Evolutionary conservation across 1,284 basidiomycete genomes (phyloP).

Genomic region (Entoloma clypeatum): DNA sequence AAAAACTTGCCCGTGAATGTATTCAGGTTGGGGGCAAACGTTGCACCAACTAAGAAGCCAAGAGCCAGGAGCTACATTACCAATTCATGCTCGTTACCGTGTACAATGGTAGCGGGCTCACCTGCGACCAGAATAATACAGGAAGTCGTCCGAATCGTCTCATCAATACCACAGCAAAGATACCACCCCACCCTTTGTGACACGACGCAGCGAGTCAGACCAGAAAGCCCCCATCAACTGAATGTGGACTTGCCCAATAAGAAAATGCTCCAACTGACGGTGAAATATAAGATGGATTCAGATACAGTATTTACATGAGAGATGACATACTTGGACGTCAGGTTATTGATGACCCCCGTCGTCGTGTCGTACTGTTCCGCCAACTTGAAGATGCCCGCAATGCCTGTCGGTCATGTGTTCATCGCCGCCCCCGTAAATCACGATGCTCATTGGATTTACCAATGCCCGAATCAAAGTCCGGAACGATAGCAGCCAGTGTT

Average conservation of each 20-base stretch:
- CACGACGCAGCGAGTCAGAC: not conserved
- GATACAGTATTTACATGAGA: not conserved
- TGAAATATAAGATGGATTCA: not conserved
- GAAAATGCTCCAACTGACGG: constrained; percentile 63
- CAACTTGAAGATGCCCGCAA: constrained; percentile 57
- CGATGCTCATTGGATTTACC: constrained; percentile 34
- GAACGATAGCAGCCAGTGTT: constrained; percentile 63
- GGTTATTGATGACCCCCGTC: constrained; percentile 56
- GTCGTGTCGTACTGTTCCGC: constrained; percentile 58
- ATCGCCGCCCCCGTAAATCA: not conserved
- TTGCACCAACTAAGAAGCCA: constrained; percentile 22
- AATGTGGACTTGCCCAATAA: constrained; percentile 42
- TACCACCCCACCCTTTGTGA: constrained; percentile 52
- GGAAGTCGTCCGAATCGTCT: constrained; percentile 57
- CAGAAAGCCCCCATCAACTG: not conserved
- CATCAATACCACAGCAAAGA: constrained; percentile 58
- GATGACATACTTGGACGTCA: constrained; percentile 50
- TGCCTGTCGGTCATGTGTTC: constrained; percentile 34
- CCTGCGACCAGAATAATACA: constrained; percentile 61
- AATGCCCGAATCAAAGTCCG: constrained; percentile 67
- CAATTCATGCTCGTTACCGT: not conserved
- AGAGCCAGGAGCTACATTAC: constrained; percentile 17
- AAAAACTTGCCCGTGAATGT: constrained; percentile 44
- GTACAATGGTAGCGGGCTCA: not conserved
- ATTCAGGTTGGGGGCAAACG: constrained; percentile 25